A percentile compares a stretch with the other conserved stretches of the same genome.
Evolutionary conservation across 202 grass and related monocot genomes (phyloP).

Genomic region (Eragrostis tef): DNA sequence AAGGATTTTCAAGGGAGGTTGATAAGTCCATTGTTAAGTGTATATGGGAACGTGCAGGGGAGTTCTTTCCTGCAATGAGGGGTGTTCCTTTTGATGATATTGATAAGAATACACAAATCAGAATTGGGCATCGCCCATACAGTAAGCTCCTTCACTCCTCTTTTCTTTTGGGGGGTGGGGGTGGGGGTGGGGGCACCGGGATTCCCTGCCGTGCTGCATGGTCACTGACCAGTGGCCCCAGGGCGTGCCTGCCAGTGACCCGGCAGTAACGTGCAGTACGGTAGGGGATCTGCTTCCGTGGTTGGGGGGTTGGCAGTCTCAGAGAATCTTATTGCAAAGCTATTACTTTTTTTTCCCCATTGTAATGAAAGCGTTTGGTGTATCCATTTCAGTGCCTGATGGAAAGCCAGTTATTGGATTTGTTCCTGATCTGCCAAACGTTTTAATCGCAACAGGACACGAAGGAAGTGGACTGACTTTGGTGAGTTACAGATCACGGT

Average conservation of each 20-base stretch:
- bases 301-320: constrained; percentile 28
- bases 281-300: too few species aligned
- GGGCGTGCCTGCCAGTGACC: too few species aligned
- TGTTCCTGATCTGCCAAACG: constrained; percentile 71
- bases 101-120: constrained; percentile 61
- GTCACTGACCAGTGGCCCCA: too few species aligned
- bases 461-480: constrained; percentile 95
- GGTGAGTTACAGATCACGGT: constrained; percentile 53
- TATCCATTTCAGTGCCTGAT: constrained; percentile 81
- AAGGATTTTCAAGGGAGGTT: constrained; percentile 82
- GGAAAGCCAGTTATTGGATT: constrained; percentile 96
- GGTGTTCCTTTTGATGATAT: constrained; percentile 59
- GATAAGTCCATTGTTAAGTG: constrained; percentile 71
- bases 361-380: background rate
- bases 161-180: too few species aligned
- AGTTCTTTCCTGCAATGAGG: constrained; percentile 83
- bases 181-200: too few species aligned
- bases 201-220: too few species aligned
- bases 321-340: constrained; percentile 27
- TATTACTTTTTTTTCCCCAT: background rate
- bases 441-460: constrained; percentile 89
- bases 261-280: too few species aligned
- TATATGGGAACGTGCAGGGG: constrained; percentile 82
- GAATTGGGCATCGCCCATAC: constrained; percentile 87
- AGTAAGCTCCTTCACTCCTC: constrained; percentile 49